Evolutionary conservation across 2,329 filamentous ascomycete species (phyloP).

Genomic region (Fusarium pseudoanthophilum): DNA sequence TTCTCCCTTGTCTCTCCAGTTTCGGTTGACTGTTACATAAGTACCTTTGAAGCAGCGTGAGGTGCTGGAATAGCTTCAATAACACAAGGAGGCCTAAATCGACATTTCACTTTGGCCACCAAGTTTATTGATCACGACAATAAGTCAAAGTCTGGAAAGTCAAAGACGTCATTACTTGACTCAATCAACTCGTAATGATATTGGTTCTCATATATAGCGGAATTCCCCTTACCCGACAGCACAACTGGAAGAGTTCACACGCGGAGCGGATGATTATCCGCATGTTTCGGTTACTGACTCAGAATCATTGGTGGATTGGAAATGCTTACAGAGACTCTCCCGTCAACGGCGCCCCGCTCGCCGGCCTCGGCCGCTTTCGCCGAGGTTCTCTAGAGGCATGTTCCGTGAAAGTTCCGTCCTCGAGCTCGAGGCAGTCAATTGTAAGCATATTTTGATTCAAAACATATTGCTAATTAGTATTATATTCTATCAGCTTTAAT

Average conservation of each 20-base stretch:
- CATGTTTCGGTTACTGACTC: constrained; percentile 23
- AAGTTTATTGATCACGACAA: background rate
- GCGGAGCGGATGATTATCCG: constrained; percentile 11
- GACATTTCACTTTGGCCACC: background rate
- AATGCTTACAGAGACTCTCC: constrained; percentile 31
- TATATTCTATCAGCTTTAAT: background rate
- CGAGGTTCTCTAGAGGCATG: constrained; percentile 31
- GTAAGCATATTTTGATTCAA: background rate
- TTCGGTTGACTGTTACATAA: rapidly evolving
- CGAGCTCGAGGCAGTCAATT: background rate
- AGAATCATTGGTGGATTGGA: constrained; percentile 31
- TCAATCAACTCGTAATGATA: background rate
- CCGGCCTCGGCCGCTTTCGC: constrained; percentile 37
- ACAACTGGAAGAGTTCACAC: background rate
- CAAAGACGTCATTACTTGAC: background rate
- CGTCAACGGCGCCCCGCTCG: constrained; percentile 25
- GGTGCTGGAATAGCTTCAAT: background rate
- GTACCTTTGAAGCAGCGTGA: background rate
- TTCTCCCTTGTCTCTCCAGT: rapidly evolving
- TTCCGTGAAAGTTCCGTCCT: background rate
- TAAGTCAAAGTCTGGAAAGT: background rate
- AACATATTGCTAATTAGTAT: background rate
- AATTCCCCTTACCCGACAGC: constrained; percentile 9
- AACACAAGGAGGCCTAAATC: too few species aligned
- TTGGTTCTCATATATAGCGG: background rate